Conservation (phyloP, 2,329 filamentous ascomycete genomes). For the Penicillium sp. region DNA sequence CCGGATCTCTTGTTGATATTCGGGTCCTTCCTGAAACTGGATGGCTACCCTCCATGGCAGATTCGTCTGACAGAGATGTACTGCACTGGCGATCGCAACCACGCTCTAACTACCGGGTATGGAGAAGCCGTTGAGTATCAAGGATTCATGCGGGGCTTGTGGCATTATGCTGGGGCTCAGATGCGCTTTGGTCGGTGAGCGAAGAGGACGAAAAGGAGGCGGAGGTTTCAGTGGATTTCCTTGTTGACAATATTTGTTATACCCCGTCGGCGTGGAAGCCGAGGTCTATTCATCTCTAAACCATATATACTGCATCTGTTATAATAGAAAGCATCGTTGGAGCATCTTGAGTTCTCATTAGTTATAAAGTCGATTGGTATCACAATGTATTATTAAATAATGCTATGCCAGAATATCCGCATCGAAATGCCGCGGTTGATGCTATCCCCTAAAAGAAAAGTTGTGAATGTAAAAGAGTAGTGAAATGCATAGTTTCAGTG, state of each 20-base stretch:
- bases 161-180: constrained; percentile 80
- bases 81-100: constrained; percentile 50
- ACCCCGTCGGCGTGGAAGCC: constrained; percentile 10
- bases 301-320: not conserved
- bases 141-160: constrained; percentile 80
- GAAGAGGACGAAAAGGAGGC: not conserved
- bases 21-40: constrained; percentile 74
- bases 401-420: not conserved
- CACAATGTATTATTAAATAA: constrained; percentile 4
- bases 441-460: not conserved
- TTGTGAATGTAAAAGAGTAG: too few species aligned
- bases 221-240: not conserved
- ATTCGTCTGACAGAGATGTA: constrained; percentile 93
- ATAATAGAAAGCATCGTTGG: not conserved
- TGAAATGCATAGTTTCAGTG: not conserved
- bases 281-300: not conserved
- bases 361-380: constrained; percentile 7
- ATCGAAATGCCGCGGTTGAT: not conserved
- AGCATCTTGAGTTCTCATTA: constrained; percentile 1
- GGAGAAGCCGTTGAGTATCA: constrained; percentile 75
- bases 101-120: constrained; percentile 35
- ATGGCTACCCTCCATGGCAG: constrained; percentile 96
- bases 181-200: constrained; percentile 71
- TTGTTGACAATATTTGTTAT: constrained; percentile 2
- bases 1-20: constrained; percentile 89